Evolutionary conservation across 352 stramenopile species (phyloP), one percentile per base, ranked within the genome.

Genomic region (Phytophthora palmivora): DNA sequence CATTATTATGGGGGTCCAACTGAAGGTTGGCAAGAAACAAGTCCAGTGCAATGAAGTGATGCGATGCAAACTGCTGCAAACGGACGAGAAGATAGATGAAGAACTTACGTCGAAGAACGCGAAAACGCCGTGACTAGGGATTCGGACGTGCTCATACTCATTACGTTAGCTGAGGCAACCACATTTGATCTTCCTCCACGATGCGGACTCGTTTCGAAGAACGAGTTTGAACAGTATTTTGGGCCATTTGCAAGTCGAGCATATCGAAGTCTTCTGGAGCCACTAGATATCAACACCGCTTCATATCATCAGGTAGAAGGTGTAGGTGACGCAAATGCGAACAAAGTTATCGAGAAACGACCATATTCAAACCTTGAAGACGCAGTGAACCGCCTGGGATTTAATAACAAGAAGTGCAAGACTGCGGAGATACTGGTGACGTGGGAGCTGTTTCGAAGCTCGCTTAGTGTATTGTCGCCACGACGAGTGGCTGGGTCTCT

Each of bases 181-280:
- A 6, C 52, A 2, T 56, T 63, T 63, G 43, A 11, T 22, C 54
- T 63, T 50, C 55, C 55, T 36, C 16, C 34, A 57, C 0, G 37
- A 57, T 57, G 51, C 3, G 51, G 51, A 41, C 37, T 68, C 12
- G 59, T 63, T 7, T 67, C 41, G 1, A 55, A 15, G 1, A 16
- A 43, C 10, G 58, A 61, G 7, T 67, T 67, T 50, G 22, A 0
- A 12, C 21, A 16, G 45, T 67, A 65, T 36, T 66, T 66, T 30
- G 58, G 58, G n/a, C 58, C 58, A 2, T 60, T 66, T 53, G 39
- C 39, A 42, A 60, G 48, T 37, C 58, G 58, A 8, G 58, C 45
- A 10, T 60, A 55, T 46, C 36, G 43, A 39, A 51, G 45, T 44
- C n/a, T 49, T 46, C 19, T 44, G 16, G 33, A 53, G 16, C 42